Base-by-base conservation (phyloP, 2,329 filamentous ascomycete genomes). In the Aspergillus sclerotialis region DNA sequence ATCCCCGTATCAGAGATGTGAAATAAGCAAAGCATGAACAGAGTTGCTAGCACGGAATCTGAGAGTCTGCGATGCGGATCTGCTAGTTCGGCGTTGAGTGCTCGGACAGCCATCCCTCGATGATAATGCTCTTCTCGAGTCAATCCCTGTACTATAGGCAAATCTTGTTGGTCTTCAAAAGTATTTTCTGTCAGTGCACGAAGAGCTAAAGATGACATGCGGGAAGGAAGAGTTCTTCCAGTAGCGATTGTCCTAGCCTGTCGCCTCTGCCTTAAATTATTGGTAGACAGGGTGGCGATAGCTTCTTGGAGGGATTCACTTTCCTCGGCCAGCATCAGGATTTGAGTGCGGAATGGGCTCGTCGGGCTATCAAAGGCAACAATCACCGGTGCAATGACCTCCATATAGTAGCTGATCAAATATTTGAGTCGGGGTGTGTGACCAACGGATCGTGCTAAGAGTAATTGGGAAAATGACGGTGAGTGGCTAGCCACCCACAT, bases 1-100 rank as follows among this genome's bases (percentile, higher is more conserved):
- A 95, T 82, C 3, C 90, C 90, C 1, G 85, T 92, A 60, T 95
- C 89, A 42, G 87, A 92, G 65, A 94, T 88, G 47, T 93, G 84
- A 58, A 94, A 94, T 40, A 95, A 80, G 56, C 88, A 94, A 3
- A 95, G 72, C 7, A 95, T 75, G 25, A 95, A 73, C 23, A 95
- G 78, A 4, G 87, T 94, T 3, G 87, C 89, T 18, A 95, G 70
- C 4, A 92, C 84, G 0, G 86, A 89, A 58, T 95, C 90, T 48
- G 92, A 82, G 35, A 82, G 80, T 4, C 87, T 83, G 49, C 79
- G 80, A 14, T 71, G 68, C 1, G 81, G 75, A 57, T 94, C 82
- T 36, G 85, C 82, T 34, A 96, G 72, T 56, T 94, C 84, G 50
- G 80, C 73, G 55, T 96, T 94, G 37, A 95, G 71, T 12, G 89